Base-by-base conservation (phyloP, 768 basidiomycete genomes). In the Gymnopilus junonius region DNA sequence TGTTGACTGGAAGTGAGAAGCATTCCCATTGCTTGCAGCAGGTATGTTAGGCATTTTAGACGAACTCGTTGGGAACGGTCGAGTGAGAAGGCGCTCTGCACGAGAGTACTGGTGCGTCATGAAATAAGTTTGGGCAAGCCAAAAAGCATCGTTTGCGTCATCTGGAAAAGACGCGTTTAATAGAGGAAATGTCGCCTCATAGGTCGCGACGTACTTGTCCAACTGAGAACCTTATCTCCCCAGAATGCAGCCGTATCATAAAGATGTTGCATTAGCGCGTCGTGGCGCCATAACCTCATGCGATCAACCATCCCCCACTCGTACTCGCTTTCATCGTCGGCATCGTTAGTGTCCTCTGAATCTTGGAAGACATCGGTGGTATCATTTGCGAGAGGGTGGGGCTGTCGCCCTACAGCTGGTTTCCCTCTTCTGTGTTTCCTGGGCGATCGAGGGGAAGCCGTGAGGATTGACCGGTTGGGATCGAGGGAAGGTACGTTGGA, bases 121-220 rank as follows among this genome's bases (percentile, higher is more conserved):
- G 75, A 99, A 99, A 76, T 95, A 95, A 0, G 93, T 94, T 75
- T 99, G 97, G 2, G 97, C 96, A 21, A 99, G 87, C 97, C 97
- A 99, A 77, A 99, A 99, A 12, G 95, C 97, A 76, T 99, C 97
- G 73, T 98, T 97, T 31, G 95, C 91, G 70, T 99, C 94, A 65
- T 90, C 97, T 65, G 42, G 58, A 64, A 60, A 45, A 37, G 20
- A 61, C 59, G 32, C 58, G 54, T 55, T 64, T 64, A 53, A 25
- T 34, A 14, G 25, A 32, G 61, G 40, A 62, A 53, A 53, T 48
- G 34, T 7, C 23, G 11, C 46, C 17, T 59, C 64, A 8, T 39
- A 61, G 40, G 58, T 77, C 75, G 73, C 63, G 69, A 83, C 87
- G 68, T 72, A 98, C 97, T 92, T 31, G 97, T 99, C 94, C 95